Evolutionary conservation across 2,329 filamentous ascomycete genomes (phyloP), one percentile per base, ranked within the genome.

Genomic region (Bipolaris cookei): DNA sequence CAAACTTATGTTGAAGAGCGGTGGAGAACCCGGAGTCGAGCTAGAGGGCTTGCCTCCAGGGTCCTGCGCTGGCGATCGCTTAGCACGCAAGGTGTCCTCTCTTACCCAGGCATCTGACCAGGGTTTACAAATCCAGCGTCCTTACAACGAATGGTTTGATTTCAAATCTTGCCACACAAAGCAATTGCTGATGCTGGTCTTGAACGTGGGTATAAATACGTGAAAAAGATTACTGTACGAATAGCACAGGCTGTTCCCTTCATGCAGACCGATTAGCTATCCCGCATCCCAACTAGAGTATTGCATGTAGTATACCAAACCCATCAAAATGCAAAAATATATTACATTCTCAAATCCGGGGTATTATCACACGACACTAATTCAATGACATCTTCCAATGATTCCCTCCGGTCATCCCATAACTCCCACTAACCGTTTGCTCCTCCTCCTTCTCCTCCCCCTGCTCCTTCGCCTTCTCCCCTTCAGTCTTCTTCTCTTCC

Each of bases 21-120:
- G 62, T 57, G 52, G 56, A 43, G 47, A 57, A 46, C 59, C 43
- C 55, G 56, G 54, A 52, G 51, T 55, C 48, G 52, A 64, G 63
- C 62, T 65, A 59, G 54, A 52, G 54, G 28, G 28, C 28, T 59
- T 54, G 51, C 57, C 61, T 55, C 62, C 56, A 58, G 47, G 58
- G 59, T 58, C 54, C 52, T 46, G 64, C 53, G 56, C 59, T 42
- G 63, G 64, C 61, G 61, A 62, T 52, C 57, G 63, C 69, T 73
- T 73, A 66, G 71, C 68, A 39, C 43, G 54, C 45, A 66, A 71
- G 63, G 68, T 73, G 71, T 60, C 71, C 69, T 71, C 61, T 72
- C 53, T 51, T 47, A 23, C 14, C 11, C 41, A 35, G 41, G 45
- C 56, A 54, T 57, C 55, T 55, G 52, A 55, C 51, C 23, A 48